Base-by-base conservation (phyloP, 2,329 filamentous ascomycete genomes). In the Ophiostoma piceae region DNA sequence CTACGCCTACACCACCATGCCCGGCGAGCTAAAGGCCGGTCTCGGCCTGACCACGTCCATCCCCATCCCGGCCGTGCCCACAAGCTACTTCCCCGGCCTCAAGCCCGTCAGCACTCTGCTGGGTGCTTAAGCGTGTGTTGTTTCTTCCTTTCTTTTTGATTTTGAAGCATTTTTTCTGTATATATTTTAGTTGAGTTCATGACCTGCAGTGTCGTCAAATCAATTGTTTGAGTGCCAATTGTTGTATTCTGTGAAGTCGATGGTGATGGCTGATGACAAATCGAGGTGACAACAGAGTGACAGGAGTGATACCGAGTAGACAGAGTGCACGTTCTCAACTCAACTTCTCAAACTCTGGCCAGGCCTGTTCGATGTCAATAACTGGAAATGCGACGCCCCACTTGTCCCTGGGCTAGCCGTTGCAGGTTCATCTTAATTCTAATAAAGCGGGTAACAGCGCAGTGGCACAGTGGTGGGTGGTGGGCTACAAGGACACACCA, bases 71-170 rank as follows among this genome's bases (percentile, higher is more conserved):
- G 32, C 72, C n/a, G 70, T 74, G 12, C 73, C 72, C 12, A 73
- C 73, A n/a, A 72, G 57, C 6, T 74, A 73, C 68, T 74, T 68
- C 60, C 74, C 74, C 8, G 74, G 74, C 3, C 68, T 68, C 14
- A 73, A 68, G 29, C 71, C 73, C 2, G 72, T 72, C 64, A 73
- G 71, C 71, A 70, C 57, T 35, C 57, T 29, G n/a, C 22, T 62
- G 26, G 57, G 39, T 41, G 39, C 57, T 32, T 62, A 32, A 19
- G 43, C 43, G 32, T 62, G 57, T 62, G 26, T 5, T 57, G n/a
- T 62, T 32, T 8, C 6, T 57, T 29, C 51, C 19, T 16, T 32
- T n/a, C 2, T 37, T 37, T 26, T 35, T 35, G 35, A 35, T 35
- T 60, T 22, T 32, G 12, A 32, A 60, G 19, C 54, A 60, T 26